These are phyloP conservation scores for Groenewaldozyma tartarivorans DNA, from an alignment of 805 yeast species.

Conservation along the genomic window DNA sequence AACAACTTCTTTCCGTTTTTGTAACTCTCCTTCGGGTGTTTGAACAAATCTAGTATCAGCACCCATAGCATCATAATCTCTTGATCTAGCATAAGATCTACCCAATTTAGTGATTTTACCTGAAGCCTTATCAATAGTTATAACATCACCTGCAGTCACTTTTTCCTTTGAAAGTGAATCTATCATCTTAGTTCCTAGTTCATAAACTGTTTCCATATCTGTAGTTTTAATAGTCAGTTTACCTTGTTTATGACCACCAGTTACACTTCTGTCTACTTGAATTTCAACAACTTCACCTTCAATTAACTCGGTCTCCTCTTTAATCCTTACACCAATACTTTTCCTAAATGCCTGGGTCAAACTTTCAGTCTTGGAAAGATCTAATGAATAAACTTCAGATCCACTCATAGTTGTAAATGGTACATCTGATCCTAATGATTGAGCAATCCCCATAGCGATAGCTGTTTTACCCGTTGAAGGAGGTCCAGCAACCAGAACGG, in stretches of 20 bases:
- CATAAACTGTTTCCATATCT: constrained; percentile 97
- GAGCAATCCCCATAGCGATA: constrained; percentile 76
- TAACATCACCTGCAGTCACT: constrained; percentile 94
- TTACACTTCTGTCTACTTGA: constrained; percentile 83
- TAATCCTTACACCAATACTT: constrained; percentile 89
- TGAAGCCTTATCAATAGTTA: constrained; percentile 87
- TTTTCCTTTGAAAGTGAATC: constrained; percentile 91
- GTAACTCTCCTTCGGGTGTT: constrained; percentile 98
- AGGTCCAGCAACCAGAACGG: constrained; percentile 93
- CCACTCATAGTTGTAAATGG: constrained; percentile 96
- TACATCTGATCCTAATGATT: constrained; percentile 52
- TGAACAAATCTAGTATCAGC: constrained; percentile 97
- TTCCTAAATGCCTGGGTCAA: constrained; percentile 93
- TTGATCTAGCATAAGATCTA: constrained; percentile 87
- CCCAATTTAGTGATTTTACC: constrained; percentile 94
- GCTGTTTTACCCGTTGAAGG: constrained; percentile 99
- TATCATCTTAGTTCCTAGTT: constrained; percentile 87
- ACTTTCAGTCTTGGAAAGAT: constrained; percentile 90
- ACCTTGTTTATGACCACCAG: constrained; percentile 98
- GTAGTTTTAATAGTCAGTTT: constrained; percentile 95
- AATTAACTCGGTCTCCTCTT: constrained; percentile 93
- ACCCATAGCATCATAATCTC: constrained; percentile 98
- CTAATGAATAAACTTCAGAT: constrained; percentile 85
- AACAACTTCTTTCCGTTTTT: constrained; percentile 87
- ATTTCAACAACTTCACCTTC: constrained; percentile 99